Percentiles rank a stretch among this genome's conserved stretches.
phyloP scores from a whole-genome alignment of 495 filamentous ascomycete genomes.

The Aspergillus avenaceus region DNA sequence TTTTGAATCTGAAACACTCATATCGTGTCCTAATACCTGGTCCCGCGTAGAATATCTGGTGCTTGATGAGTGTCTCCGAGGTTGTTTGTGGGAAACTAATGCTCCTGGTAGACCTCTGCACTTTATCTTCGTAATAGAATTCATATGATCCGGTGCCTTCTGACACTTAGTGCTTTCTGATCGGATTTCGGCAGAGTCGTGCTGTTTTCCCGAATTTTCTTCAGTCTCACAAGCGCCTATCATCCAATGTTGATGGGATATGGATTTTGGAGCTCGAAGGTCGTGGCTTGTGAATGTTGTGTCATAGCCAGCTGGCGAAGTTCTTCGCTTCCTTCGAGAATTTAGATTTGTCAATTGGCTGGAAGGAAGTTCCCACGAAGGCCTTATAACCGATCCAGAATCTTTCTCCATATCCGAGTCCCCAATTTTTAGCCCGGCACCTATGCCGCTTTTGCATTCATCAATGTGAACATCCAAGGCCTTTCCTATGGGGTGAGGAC shows the following conservation, averaged over 20 bases:
- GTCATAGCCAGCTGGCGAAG: slow-evolving; percentile 18
- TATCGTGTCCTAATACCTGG: slow-evolving; percentile 2
- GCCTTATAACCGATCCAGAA: neutral
- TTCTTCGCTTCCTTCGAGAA: slow-evolving; percentile 30
- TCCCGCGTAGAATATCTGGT: slow-evolving; percentile 15
- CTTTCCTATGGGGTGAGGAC: slow-evolving; percentile 17
- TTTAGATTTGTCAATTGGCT: slow-evolving; percentile 16
- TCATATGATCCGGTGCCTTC: neutral
- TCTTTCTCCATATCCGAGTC: slow-evolving; percentile 8
- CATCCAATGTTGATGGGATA: neutral
- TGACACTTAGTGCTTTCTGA: neutral
- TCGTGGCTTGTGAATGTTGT: neutral
- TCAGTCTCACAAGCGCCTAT: neutral
- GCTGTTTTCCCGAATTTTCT: neutral
- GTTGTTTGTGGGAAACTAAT: slow-evolving; percentile 16
- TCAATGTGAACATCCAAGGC: slow-evolving; percentile 18
- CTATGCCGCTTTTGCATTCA: neutral
- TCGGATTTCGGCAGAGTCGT: neutral
- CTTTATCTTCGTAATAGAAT: neutral
- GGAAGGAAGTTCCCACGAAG: slow-evolving; percentile 1
- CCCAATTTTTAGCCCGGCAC: neutral
- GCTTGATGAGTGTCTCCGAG: slow-evolving; percentile 40
- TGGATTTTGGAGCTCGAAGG: neutral
- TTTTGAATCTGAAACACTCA: slow-evolving; percentile 8
- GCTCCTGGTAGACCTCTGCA: slow-evolving; percentile 5